Evolutionary conservation across 306 rosid genomes (phyloP), one percentile per base, ranked within the genome.

Genomic region (Pterocarpus santalinus): DNA sequence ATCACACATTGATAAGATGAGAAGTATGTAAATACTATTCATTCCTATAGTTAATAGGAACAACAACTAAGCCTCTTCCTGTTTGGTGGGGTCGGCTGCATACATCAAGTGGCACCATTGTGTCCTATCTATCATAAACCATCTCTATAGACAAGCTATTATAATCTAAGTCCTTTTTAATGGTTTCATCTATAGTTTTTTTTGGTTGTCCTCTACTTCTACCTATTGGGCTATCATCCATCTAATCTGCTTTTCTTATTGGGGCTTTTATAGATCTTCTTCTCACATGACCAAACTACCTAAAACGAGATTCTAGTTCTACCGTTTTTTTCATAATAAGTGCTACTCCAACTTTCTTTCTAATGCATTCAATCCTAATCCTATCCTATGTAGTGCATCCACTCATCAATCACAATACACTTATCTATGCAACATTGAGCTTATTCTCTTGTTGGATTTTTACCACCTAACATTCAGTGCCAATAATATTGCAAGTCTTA

Each of bases 1-100:
- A 30, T 39, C 9, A 76, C 35, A 67, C 56, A 76, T 65, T 30
- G 60, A 32, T 51, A 56, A 76, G 58, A 56, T 38, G 32, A 46
- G 60, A 75, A 61, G 33, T 46, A 60, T 60, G 1, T 8, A 32
- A 61, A 43, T 0, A n/a, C 36, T 30, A 30, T 62, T 62, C 35
- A 16, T 44, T 41, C 32, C 41, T 74, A 12, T 41, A 15, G 38
- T 33, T 34, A 36, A 51, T 12, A 3, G 28, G 76, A 69, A 15
- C 56, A 3, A 51, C 56, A 13, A 51, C 16, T 11, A 51, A 51
- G 56, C 0, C 56, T 51, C 5, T 51, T 12, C 56, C 5, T n/a
- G 11, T n/a, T 51, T 2, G 16, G 16, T 51, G 16, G 17, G 56
- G 16, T 13, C 5, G n/a, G n/a, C 16, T 51, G 11, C 12, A 51